phyloP scores from a whole-genome alignment of 352 stramenopile genomes.

The Peronospora belbahrii region DNA sequence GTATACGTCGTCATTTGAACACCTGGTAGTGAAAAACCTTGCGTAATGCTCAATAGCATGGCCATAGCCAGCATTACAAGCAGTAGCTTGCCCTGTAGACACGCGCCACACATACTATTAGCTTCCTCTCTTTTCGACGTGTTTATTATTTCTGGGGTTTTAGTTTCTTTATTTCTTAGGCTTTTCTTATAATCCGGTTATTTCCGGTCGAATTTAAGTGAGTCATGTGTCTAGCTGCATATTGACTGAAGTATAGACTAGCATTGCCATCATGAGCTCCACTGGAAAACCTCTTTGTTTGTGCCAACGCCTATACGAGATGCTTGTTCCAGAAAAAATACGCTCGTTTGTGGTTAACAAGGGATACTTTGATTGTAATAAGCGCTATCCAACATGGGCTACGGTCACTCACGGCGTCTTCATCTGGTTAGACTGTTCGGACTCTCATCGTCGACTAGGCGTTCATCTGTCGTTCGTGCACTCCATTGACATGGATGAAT shows the following conservation, averaged over 20 bases:
- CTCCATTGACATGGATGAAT: conserved; percentile 94
- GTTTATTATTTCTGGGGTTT: no score
- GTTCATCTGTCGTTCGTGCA: conserved; percentile 93
- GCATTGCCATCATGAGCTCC: no score
- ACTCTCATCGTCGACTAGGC: conserved; percentile 88
- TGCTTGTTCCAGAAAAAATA: conserved; percentile 83
- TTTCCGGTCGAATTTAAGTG: background rate
- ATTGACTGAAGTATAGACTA: no score
- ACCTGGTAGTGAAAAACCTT: conserved; percentile 69
- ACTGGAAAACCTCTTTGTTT: conserved; percentile 54
- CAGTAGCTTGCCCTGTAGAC: conserved; percentile 19
- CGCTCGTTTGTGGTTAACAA: conserved; percentile 78
- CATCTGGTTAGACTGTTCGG: conserved; percentile 93
- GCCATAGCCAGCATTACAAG: conserved; percentile 19
- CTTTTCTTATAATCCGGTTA: no score
- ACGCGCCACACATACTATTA: conserved; percentile 14
- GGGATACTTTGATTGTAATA: conserved; percentile 94
- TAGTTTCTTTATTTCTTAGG: no score
- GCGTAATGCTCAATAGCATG: conserved; percentile 4
- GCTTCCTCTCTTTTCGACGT: background rate
- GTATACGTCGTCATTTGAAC: conserved; percentile 87
- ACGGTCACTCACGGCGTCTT: conserved; percentile 94
- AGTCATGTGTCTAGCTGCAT: no score
- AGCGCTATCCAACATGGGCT: conserved; percentile 92
- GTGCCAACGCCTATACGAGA: conserved; percentile 67